Conservation (phyloP, 2,329 filamentous ascomycete genomes). For the Botrytis porri region DNA sequence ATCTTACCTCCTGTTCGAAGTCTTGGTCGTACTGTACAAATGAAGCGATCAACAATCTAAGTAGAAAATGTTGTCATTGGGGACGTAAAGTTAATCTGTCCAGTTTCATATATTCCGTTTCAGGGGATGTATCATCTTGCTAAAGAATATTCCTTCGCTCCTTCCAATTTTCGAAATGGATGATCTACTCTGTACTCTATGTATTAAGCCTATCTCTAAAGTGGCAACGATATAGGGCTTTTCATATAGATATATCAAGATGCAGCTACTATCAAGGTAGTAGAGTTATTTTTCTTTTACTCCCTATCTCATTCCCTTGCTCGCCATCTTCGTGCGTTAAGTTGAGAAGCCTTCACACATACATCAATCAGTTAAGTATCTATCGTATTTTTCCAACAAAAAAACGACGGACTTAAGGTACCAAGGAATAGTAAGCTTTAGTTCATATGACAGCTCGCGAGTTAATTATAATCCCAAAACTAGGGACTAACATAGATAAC, state of each 20-base stretch:
- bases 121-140: background rate
- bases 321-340: background rate
- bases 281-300: background rate
- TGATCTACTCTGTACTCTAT: background rate
- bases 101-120: background rate
- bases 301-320: background rate
- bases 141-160: background rate
- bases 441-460: background rate
- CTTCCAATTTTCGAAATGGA: background rate
- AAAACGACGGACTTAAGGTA: background rate
- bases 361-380: background rate
- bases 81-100: background rate
- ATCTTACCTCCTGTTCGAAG: background rate
- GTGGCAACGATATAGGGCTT: background rate
- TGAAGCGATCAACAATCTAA: background rate
- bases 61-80: background rate
- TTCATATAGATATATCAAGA: background rate
- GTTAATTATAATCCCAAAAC: background rate
- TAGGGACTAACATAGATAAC: background rate
- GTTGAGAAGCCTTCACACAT: background rate
- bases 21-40: background rate
- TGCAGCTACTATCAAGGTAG: background rate
- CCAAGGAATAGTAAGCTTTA: conserved; percentile 2
- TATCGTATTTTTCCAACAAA: background rate
- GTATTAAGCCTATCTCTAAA: background rate